These are phyloP conservation scores for Synchytrium microbalum DNA, from an alignment of 371 early-diverging fungal species.

Conservation along the genomic window DNA sequence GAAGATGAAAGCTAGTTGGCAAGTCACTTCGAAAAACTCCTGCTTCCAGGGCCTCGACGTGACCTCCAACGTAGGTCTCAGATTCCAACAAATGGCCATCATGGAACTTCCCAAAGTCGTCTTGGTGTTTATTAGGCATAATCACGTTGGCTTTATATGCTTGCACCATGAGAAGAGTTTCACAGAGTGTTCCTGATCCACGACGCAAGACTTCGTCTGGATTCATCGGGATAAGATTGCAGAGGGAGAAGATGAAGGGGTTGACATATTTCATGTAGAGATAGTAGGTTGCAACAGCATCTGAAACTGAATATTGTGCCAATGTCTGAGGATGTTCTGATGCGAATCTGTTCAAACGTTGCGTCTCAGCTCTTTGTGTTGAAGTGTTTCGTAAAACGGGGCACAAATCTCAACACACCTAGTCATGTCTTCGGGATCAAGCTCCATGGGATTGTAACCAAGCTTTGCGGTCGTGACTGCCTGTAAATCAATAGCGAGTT, in stretches of 20 bases:
- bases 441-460: constrained; percentile 97
- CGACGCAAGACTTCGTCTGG: constrained; percentile 96
- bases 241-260: constrained; percentile 98
- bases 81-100: constrained; percentile 90
- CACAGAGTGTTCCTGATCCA: constrained; percentile 98
- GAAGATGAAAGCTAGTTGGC: constrained; percentile 75
- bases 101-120: constrained; percentile 63
- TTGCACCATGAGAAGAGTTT: constrained; percentile 96
- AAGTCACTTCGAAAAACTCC: constrained; percentile 98
- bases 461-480: constrained; percentile 96
- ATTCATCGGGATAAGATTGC: constrained; percentile 96
- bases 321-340: constrained; percentile 90
- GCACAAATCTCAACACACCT: constrained; percentile 24
- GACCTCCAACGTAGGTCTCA: constrained; percentile 98
- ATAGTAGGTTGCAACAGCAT: constrained; percentile 99
- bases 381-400: constrained; percentile 1
- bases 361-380: too few species aligned
- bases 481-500: constrained; percentile 38
- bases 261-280: constrained; percentile 99
- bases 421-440: constrained; percentile 99
- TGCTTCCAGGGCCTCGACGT: constrained; percentile 97
- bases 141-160: constrained; percentile 87
- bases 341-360: constrained; percentile 69
- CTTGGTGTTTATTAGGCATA: constrained; percentile 93
- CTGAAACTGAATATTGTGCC: constrained; percentile 99